phyloP scores from a whole-genome alignment of 306 rosid genomes.

The Myrica gale region DNA sequence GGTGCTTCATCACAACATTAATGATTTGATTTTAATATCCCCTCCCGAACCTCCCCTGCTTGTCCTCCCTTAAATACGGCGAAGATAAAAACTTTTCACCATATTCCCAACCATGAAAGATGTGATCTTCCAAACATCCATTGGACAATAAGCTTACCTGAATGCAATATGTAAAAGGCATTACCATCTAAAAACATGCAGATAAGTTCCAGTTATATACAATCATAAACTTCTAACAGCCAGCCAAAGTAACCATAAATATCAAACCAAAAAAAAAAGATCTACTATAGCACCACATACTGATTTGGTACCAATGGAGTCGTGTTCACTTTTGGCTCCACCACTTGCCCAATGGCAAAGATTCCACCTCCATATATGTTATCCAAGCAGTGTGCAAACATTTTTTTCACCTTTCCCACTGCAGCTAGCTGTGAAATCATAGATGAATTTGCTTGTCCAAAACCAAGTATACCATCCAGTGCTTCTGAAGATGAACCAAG shows the following conservation, averaged over 20 bases:
- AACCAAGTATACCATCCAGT: slow-evolving; percentile 85
- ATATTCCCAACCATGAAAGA: too few species aligned
- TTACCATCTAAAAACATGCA: background rate
- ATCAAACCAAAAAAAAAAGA: slow-evolving; percentile 27
- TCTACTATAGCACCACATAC: slow-evolving; percentile 45
- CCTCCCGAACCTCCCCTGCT: too few species aligned
- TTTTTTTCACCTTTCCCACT: slow-evolving; percentile 67
- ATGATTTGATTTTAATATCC: too few species aligned
- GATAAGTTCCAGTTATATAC: slow-evolving; percentile 1
- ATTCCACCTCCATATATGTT: slow-evolving; percentile 78
- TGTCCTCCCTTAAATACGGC: too few species aligned
- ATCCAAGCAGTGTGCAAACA: slow-evolving; percentile 93
- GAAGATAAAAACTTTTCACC: too few species aligned
- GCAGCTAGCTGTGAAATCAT: slow-evolving; percentile 86
- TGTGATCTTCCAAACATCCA: too few species aligned
- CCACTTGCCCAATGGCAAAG: slow-evolving; percentile 83
- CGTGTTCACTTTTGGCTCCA: slow-evolving; percentile 56
- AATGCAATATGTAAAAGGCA: background rate
- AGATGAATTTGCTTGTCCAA: slow-evolving; percentile 90
- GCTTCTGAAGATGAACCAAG: slow-evolving; percentile 49
- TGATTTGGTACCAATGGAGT: slow-evolving; percentile 57
- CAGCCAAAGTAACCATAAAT: slow-evolving; percentile 19
- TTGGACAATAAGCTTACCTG: too few species aligned
- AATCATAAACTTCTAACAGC: slow-evolving; percentile 3
- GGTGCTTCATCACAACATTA: too few species aligned